Percentiles rank a stretch among this genome's conserved stretches.
Evolutionary conservation across 495 filamentous ascomycete species (phyloP).

Genomic region (Xylaria nigripes): DNA sequence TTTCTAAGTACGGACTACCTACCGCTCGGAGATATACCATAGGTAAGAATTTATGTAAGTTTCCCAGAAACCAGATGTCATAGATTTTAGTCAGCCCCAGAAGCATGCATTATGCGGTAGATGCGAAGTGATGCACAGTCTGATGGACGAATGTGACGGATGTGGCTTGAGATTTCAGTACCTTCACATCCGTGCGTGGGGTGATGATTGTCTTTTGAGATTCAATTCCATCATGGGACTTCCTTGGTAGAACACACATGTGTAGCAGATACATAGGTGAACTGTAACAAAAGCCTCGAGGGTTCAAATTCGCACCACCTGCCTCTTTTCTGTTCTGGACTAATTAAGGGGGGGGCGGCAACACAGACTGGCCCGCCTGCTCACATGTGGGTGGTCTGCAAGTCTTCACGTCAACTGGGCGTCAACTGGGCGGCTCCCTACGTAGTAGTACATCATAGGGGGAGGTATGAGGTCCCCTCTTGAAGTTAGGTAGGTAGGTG

Average conservation of each 20-base stretch:
- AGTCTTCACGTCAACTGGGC: background rate
- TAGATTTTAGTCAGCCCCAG: background rate
- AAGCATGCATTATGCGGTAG: background rate
- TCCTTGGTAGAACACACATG: too few species aligned
- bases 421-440: background rate
- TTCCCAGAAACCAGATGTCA: background rate
- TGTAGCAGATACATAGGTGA: too few species aligned
- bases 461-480: background rate
- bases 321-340: background rate
- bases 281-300: too few species aligned
- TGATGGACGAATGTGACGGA: background rate
- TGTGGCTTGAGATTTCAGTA: background rate
- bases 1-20: too few species aligned
- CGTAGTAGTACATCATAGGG: background rate
- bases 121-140: background rate
- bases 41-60: background rate
- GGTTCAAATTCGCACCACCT: background rate
- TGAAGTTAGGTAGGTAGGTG: background rate
- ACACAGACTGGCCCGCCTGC: background rate
- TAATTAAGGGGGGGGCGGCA: background rate
- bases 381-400: background rate
- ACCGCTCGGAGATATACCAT: background rate
- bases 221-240: too few species aligned
- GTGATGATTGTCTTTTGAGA: too few species aligned
- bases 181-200: too few species aligned